phyloP scores from a whole-genome alignment of 2,329 filamentous ascomycete species.

The Penicillium sp. region DNA sequence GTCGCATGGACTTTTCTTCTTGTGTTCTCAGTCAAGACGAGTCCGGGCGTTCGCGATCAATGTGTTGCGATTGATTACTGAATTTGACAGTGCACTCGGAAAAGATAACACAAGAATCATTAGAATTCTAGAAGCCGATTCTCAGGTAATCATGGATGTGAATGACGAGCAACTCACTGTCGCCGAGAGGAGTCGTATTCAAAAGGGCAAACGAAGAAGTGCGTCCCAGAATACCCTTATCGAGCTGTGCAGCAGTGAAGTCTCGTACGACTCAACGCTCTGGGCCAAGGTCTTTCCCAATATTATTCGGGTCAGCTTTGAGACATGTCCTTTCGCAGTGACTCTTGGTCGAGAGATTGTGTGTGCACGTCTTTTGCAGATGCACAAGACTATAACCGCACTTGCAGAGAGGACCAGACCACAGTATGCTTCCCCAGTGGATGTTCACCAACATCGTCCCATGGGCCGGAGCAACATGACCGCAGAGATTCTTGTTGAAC shows the following conservation, averaged over 20 bases:
- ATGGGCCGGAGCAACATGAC: conserved; percentile 59
- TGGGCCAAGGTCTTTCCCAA: conserved; percentile 99
- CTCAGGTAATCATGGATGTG: conserved; percentile 82
- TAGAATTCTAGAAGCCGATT: conserved; percentile 86
- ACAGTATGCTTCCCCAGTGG: conserved; percentile 38
- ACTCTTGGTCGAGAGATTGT: conserved; percentile 88
- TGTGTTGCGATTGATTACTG: conserved; percentile 84
- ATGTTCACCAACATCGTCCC: conserved; percentile 37
- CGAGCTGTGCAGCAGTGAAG: conserved; percentile 91
- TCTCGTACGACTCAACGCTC: conserved; percentile 87
- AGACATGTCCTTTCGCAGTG: conserved; percentile 87
- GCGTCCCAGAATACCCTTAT: conserved; percentile 83
- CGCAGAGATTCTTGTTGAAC: conserved; percentile 85
- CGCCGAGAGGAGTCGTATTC: conserved; percentile 85
- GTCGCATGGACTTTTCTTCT: conserved; percentile 92
- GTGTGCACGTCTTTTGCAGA: conserved; percentile 86
- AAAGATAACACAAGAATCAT: conserved; percentile 81
- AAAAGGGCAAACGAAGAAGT: conserved; percentile 82
- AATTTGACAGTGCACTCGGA: conserved; percentile 86
- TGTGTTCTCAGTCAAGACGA: conserved; percentile 89
- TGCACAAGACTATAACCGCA: conserved; percentile 79
- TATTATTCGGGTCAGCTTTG: conserved; percentile 82
- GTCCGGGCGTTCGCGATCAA: conserved; percentile 90
- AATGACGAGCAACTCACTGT: conserved; percentile 82
- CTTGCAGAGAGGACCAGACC: conserved; percentile 71